A percentile compares a stretch with the other conserved stretches of the same genome.
These are phyloP conservation scores for Naganishia vaughanmartiniae DNA, from an alignment of 768 basidiomycete genomes.

Conservation along the genomic window DNA sequence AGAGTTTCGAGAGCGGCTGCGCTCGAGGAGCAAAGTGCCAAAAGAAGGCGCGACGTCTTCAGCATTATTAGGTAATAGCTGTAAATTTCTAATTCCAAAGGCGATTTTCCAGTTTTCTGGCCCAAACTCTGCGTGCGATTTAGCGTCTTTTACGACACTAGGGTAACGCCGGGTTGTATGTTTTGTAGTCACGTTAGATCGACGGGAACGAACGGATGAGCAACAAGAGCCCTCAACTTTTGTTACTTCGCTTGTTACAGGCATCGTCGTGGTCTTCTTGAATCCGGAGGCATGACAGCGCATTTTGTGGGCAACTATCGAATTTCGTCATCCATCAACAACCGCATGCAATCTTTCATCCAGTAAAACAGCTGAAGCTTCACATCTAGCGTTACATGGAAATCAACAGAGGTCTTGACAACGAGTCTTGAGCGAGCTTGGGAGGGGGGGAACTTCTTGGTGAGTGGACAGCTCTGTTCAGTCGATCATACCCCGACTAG, in stretches of 20 bases:
- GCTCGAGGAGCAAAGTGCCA: neutral
- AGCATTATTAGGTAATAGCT: no score
- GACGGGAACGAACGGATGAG: neutral
- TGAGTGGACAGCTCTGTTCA: neutral
- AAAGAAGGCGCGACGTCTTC: neutral
- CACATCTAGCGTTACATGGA: neutral
- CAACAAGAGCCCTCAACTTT: neutral
- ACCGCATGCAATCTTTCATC: neutral
- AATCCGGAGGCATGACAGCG: neutral
- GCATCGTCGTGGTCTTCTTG: neutral
- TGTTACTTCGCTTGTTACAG: neutral
- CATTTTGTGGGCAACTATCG: neutral
- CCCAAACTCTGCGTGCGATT: neutral
- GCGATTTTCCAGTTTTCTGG: no score
- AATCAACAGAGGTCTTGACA: neutral
- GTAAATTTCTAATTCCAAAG: no score
- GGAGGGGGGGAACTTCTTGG: neutral
- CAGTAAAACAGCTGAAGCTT: neutral
- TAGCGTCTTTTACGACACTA: neutral
- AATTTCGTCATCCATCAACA: neutral
- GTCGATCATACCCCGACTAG: neutral
- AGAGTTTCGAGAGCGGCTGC: conserved; percentile 16
- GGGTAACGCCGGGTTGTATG: neutral
- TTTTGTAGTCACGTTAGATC: conserved; percentile 5
- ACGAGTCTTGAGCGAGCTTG: neutral